Percentiles rank a stretch among this genome's conserved stretches.
Conservation (phyloP, 768 basidiomycete species). For the Rickenella mellea region DNA sequence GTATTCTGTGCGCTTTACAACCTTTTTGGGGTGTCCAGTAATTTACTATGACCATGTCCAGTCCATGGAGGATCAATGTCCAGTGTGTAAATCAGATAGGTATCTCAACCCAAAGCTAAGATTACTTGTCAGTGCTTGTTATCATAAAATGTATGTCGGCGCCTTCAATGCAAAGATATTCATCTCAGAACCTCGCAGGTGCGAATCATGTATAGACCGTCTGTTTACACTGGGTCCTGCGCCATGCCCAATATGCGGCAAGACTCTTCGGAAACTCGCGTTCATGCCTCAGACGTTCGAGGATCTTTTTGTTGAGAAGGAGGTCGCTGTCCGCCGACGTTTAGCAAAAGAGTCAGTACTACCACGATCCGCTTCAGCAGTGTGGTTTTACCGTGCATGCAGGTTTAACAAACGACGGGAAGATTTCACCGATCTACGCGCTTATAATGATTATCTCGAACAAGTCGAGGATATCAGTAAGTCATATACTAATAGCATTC, state of each 20-base stretch:
- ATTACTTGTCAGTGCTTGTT: slow-evolving; percentile 90
- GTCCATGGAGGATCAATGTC: slow-evolving; percentile 93
- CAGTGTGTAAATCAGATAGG: slow-evolving; percentile 93
- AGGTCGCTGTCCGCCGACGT: slow-evolving; percentile 80
- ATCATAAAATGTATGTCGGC: slow-evolving; percentile 84
- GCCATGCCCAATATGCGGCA: slow-evolving; percentile 89
- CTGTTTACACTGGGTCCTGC: slow-evolving; percentile 93
- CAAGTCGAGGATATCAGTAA: slow-evolving; percentile 86
- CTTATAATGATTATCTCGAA: slow-evolving; percentile 94
- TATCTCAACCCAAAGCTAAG: slow-evolving; percentile 93
- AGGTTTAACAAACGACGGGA: slow-evolving; percentile 93
- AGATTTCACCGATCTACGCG: slow-evolving; percentile 71
- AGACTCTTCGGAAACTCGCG: slow-evolving; percentile 82
- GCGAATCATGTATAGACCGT: slow-evolving; percentile 96
- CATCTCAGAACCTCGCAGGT: slow-evolving; percentile 42
- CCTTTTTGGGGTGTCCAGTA: no score
- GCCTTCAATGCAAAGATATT: neutral
- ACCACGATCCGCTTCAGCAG: neutral
- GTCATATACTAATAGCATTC: slow-evolving; percentile 13
- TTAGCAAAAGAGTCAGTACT: slow-evolving; percentile 76
- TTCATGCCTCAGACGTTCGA: slow-evolving; percentile 95
- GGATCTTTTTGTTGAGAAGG: slow-evolving; percentile 87
- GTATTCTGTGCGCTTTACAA: slow-evolving; percentile 52
- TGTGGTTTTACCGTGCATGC: slow-evolving; percentile 1
- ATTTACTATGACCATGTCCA: no score